These are phyloP conservation scores for Fibroporia radiculosa DNA, from an alignment of 768 basidiomycete species.

Conservation along the genomic window DNA sequence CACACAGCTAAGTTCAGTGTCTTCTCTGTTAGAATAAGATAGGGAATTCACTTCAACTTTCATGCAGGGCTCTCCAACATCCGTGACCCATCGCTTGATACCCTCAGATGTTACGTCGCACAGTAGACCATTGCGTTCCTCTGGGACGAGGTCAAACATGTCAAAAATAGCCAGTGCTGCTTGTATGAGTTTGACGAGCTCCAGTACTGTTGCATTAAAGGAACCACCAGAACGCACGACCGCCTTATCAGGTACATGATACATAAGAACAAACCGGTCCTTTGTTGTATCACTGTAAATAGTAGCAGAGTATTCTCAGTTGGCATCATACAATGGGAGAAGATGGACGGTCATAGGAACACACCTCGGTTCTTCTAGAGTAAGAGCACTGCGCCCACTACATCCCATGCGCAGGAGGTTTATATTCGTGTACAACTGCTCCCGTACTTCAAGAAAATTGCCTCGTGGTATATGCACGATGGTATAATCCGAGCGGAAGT, in stretches of 20 bases:
- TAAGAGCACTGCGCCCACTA: slow-evolving; percentile 69
- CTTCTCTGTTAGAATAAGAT: neutral
- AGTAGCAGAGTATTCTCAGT: slow-evolving; percentile 3
- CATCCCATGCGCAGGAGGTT: slow-evolving; percentile 81
- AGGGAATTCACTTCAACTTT: slow-evolving; percentile 45
- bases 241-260: slow-evolving; percentile 45
- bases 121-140: slow-evolving; percentile 54
- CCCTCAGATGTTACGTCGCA: slow-evolving; percentile 74
- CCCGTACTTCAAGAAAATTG: slow-evolving; percentile 51
- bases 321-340: slow-evolving; percentile 2
- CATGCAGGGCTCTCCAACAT: slow-evolving; percentile 54
- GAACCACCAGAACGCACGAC: slow-evolving; percentile 21
- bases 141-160: slow-evolving; percentile 37
- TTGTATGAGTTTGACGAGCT: slow-evolving; percentile 71
- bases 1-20: neutral
- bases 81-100: slow-evolving; percentile 57
- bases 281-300: slow-evolving; percentile 62
- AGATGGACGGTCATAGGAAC: slow-evolving; percentile 6
- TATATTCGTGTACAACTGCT: slow-evolving; percentile 74
- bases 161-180: slow-evolving; percentile 66
- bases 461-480: slow-evolving; percentile 75
- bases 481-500: slow-evolving; percentile 83
- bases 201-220: slow-evolving; percentile 64
- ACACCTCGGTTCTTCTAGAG: slow-evolving; percentile 69
- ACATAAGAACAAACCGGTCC: slow-evolving; percentile 69